Percentiles rank a stretch among this genome's conserved stretches.
phyloP scores from a whole-genome alignment of 768 basidiomycete species.

The Rhizopogon vinicolor region DNA sequence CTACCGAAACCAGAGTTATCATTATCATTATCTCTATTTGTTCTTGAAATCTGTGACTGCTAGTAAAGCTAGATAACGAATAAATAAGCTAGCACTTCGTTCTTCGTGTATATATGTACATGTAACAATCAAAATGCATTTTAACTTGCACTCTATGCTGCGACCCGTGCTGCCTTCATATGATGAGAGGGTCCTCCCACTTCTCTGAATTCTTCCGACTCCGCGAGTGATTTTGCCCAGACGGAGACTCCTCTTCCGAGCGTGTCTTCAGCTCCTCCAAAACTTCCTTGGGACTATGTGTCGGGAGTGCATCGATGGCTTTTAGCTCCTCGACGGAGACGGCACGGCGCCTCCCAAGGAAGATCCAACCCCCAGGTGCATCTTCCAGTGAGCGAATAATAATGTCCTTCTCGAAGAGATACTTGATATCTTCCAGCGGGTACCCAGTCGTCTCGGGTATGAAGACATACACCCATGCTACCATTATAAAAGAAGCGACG shows the following conservation, averaged over 20 bases:
- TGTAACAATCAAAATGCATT: neutral
- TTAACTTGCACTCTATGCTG: neutral
- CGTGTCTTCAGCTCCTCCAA: neutral
- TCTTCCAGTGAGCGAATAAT: constrained; percentile 26
- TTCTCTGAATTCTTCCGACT: neutral
- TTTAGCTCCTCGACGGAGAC: constrained; percentile 23
- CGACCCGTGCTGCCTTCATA: neutral
- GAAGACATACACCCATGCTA: constrained; percentile 29
- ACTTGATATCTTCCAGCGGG: constrained; percentile 33
- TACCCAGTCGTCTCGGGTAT: constrained; percentile 38
- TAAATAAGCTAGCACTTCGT: neutral
- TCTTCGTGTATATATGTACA: neutral
- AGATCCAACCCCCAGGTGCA: constrained; percentile 26
- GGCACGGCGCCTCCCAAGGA: constrained; percentile 20
- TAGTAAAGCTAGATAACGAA: neutral
- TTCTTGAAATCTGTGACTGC: neutral
- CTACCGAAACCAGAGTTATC: neutral
- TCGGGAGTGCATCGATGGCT: neutral
- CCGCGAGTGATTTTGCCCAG: neutral
- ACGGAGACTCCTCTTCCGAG: neutral
- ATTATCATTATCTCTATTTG: neutral
- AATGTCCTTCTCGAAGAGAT: constrained; percentile 29
- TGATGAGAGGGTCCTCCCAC: neutral
- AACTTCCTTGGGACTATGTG: neutral
- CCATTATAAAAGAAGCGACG: constrained; percentile 23